A percentile compares a stretch with the other conserved stretches of the same genome.
Conservation (phyloP, 176 grass and related monocot genomes). For the Guadua angustifolia region DNA sequence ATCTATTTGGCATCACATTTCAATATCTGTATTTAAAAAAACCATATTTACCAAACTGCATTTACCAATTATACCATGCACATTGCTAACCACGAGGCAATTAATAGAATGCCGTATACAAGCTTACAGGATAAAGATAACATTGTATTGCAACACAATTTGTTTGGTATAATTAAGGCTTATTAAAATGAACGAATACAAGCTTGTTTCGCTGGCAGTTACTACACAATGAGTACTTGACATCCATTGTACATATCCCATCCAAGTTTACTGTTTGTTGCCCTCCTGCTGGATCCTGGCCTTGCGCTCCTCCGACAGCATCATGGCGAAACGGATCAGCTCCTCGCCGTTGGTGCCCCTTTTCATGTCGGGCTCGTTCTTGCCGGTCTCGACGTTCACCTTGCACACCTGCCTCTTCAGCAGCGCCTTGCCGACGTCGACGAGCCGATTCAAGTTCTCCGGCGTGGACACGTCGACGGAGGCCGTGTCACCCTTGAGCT, state of each 20-base stretch:
- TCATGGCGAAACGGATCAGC: slow-evolving; percentile 30
- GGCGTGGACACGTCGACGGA: slow-evolving; percentile 48
- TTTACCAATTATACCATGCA: too few relatives aligned
- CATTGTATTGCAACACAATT: too few relatives aligned
- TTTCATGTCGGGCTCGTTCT: background rate
- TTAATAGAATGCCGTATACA: too few relatives aligned
- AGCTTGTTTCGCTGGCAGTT: too few relatives aligned
- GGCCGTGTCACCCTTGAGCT: slow-evolving; percentile 23
- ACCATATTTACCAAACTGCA: too few relatives aligned
- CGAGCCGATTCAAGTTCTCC: slow-evolving; percentile 47
- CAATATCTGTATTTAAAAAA: too few relatives aligned
- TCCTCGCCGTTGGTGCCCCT: slow-evolving; percentile 58
- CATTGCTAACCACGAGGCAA: too few relatives aligned
- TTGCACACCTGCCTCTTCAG: slow-evolving; percentile 47
- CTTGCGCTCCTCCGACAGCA: slow-evolving; percentile 45
- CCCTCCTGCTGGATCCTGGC: slow-evolving; percentile 34
- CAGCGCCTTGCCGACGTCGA: slow-evolving; percentile 44
- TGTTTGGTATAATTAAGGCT: too few relatives aligned
- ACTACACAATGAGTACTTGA: too few relatives aligned
- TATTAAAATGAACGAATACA: too few relatives aligned
- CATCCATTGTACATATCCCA: background rate
- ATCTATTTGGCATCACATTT: too few relatives aligned
- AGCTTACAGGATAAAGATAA: too few relatives aligned
- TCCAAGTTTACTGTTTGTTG: background rate
- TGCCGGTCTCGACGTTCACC: slow-evolving; percentile 57